Conservation (phyloP, 2,329 filamentous ascomycete species). For the Ophiocordyceps sinensis region DNA sequence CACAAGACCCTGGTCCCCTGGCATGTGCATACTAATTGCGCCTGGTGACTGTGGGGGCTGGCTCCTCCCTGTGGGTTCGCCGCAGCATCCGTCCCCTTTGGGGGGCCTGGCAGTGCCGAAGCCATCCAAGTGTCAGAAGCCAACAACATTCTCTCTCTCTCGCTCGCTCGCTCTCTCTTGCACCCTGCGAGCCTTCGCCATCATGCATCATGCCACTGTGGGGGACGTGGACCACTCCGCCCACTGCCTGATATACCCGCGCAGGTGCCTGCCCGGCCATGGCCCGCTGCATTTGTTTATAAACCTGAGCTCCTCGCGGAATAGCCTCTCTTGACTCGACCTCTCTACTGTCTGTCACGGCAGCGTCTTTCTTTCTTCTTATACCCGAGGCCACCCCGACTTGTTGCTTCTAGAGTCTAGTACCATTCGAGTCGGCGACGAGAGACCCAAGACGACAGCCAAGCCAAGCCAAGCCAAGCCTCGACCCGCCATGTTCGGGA, state of each 20-base stretch:
- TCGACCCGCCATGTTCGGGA: conserved; percentile 17
- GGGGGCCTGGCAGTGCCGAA: background rate
- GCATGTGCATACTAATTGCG: background rate
- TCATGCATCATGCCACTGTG: conserved; percentile 1
- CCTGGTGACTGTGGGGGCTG: background rate
- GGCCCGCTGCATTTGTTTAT: background rate
- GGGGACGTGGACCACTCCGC: conserved; percentile 1
- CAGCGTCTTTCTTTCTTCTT: background rate
- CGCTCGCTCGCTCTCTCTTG: background rate
- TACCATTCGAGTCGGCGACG: background rate
- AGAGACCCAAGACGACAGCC: background rate
- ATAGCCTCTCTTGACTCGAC: background rate
- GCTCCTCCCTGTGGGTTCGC: background rate
- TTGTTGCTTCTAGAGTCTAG: background rate
- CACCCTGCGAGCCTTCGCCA: background rate
- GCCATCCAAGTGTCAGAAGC: background rate
- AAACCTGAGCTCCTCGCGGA: background rate
- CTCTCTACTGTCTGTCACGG: background rate
- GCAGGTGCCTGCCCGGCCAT: background rate
- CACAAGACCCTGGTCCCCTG: background rate
- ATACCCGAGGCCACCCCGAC: background rate
- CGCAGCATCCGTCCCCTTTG: background rate
- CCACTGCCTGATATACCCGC: conserved; percentile 1
- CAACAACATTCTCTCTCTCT: background rate
- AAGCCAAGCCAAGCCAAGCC: background rate